phyloP scores from a whole-genome alignment of 2,329 filamentous ascomycete genomes.

The Sporothrix schenckii region DNA sequence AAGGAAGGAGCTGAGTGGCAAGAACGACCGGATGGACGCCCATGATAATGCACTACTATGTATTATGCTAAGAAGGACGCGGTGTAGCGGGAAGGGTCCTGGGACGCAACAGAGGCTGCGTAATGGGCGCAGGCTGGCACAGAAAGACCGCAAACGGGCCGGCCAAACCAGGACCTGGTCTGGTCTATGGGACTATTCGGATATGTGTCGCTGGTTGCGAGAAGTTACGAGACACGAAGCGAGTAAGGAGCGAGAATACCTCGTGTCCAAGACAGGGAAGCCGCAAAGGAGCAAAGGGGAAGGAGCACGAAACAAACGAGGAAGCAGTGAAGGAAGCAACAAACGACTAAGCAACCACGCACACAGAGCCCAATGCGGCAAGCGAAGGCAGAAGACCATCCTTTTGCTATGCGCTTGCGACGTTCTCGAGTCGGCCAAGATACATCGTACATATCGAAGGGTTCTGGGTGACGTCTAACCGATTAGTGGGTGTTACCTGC shows the following conservation, averaged over 20 bases:
- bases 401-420: conserved; percentile 15
- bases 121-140: background rate
- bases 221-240: conserved; percentile 4
- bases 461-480: background rate
- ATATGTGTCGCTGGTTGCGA: no score
- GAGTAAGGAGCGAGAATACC: conserved; percentile 8
- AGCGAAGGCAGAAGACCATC: background rate
- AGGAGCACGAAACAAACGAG: background rate
- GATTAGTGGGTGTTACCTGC: background rate
- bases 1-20: conserved; percentile 10
- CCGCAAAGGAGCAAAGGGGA: background rate
- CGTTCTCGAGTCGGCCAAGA: background rate
- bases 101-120: background rate
- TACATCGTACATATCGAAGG: conserved; percentile 4
- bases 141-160: conserved; percentile 9
- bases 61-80: conserved; percentile 18
- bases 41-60: conserved; percentile 15
- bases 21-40: conserved; percentile 11
- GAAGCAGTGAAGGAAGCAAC: background rate
- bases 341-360: background rate
- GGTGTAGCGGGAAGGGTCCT: conserved; percentile 18
- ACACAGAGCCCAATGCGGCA: background rate
- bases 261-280: conserved; percentile 13
- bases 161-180: no score
- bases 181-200: no score